Evolutionary conservation across 2,329 filamentous ascomycete species (phyloP).

Genomic region (Nemania sp.): DNA sequence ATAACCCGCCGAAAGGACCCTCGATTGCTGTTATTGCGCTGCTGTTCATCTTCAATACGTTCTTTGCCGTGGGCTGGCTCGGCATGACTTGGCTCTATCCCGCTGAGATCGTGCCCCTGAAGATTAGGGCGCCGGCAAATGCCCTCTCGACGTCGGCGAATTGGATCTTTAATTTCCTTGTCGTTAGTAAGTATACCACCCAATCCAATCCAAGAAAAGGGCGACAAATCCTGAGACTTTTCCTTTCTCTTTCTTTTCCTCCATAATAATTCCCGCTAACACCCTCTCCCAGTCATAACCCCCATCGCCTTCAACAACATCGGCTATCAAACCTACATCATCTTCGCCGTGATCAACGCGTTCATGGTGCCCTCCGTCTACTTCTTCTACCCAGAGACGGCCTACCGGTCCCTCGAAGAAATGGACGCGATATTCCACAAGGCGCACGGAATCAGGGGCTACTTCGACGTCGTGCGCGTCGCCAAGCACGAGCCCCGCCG

Average conservation of each 20-base stretch:
- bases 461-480: constrained; percentile 47
- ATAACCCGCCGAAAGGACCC: constrained; percentile 29
- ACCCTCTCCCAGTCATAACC: constrained; percentile 63
- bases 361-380: constrained; percentile 61
- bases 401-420: constrained; percentile 65
- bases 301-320: constrained; percentile 62
- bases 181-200: constrained; percentile 48
- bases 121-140: constrained; percentile 59
- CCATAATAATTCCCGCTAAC: not conserved
- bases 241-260: too few species aligned
- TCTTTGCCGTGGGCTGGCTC: constrained; percentile 57
- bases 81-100: constrained; percentile 63
- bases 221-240: not conserved
- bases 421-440: constrained; percentile 68
- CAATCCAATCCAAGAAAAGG: not conserved
- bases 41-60: constrained; percentile 56
- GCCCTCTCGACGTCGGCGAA: constrained; percentile 55
- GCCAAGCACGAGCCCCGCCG: constrained; percentile 54
- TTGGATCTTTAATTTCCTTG: constrained; percentile 66
- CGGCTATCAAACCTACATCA: constrained; percentile 62
- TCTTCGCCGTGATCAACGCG: constrained; percentile 68
- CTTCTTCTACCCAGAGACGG: constrained; percentile 68
- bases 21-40: constrained; percentile 43
- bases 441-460: constrained; percentile 48
- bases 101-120: constrained; percentile 58